Base-by-base conservation (phyloP, 1,284 basidiomycete genomes). In the Mycosarcoma mackinlayi region DNA sequence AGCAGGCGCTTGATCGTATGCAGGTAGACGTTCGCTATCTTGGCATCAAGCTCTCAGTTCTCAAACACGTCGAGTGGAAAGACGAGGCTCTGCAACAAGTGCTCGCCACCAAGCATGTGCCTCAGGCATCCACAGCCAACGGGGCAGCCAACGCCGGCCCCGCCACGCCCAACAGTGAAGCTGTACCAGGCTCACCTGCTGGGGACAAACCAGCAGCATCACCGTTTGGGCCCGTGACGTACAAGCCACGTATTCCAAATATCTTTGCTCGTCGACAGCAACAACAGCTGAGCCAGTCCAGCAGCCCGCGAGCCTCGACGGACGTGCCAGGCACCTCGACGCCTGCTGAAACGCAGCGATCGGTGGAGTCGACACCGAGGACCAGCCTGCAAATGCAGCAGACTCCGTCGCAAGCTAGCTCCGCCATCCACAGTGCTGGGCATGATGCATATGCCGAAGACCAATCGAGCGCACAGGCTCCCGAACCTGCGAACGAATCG, bases 41-140 rank as follows among this genome's bases (percentile, higher is more conserved):
- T 3, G 66, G 62, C 11, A 45, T 57, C 18, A 80, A 76, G 59
- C 56, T 82, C 33, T 61, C 59, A 2, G 57, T 50, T 9, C 52
- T 82, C 25, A 68, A 76, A 56, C 58, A 69, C 27, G 53, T 73
- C 24, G 65, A 73, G 18, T 82, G 77, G 77, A 69, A 68, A 16
- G 69, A 73, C 11, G 68, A 77, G 34, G 52, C 53, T 1, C 19
- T 77, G 37, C 54, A 71, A 11, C 66, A 67, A 23, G 66, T 72
- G 10, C 25, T 71, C 16, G 56, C 51, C 24, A 34, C 23, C 38
- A 72, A 76, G 38, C 50, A 35, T 24, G 51, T 59, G 1, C 44
- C 65, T 3, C 41, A 63, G 25, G 11, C 62, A 7, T 28, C 56
- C 5, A 41, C 57, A 7, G 59, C 59, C 30, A 42, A 47, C n/a